A percentile compares a stretch with the other conserved stretches of the same genome.
Evolutionary conservation across 2,329 filamentous ascomycete genomes (phyloP).

Genomic region (Hypomyces rosellus): DNA sequence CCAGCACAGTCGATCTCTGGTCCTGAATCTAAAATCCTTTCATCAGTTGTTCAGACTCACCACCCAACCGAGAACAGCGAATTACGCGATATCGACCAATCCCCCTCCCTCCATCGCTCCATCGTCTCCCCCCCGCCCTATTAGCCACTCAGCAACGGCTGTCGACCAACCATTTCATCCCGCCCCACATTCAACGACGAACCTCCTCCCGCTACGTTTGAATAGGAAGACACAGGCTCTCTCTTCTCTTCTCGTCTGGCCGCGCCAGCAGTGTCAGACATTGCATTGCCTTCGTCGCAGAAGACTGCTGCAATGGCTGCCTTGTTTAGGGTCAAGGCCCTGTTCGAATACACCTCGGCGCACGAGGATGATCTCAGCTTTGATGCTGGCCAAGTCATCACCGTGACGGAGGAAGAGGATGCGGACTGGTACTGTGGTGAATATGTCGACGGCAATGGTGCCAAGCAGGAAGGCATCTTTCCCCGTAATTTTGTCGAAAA

Average conservation of each 20-base stretch:
- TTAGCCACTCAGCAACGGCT: not conserved
- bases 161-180: constrained; percentile 2
- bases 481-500: constrained; percentile 96
- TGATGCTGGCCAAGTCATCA: constrained; percentile 78
- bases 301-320: constrained; percentile 54
- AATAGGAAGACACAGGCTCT: not conserved
- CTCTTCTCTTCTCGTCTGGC: constrained; percentile 4
- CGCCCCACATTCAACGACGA: not conserved
- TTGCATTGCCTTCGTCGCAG: constrained; percentile 11
- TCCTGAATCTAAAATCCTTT: not conserved
- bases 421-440: constrained; percentile 90
- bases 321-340: constrained; percentile 88
- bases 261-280: constrained; percentile 6
- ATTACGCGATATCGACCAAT: too few relatives aligned
- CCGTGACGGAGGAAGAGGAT: constrained; percentile 87
- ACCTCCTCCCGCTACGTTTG: constrained; percentile 7
- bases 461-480: constrained; percentile 79
- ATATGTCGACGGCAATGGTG: constrained; percentile 70
- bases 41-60: not conserved
- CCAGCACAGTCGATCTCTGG: not conserved
- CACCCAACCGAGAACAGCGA: too few relatives aligned
- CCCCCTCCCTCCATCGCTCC: not conserved
- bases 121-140: not conserved
- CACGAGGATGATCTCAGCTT: constrained; percentile 97
- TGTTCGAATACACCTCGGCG: constrained; percentile 88